phyloP scores from a whole-genome alignment of 176 grass and related monocot genomes.

The Eragrostis curvula region DNA sequence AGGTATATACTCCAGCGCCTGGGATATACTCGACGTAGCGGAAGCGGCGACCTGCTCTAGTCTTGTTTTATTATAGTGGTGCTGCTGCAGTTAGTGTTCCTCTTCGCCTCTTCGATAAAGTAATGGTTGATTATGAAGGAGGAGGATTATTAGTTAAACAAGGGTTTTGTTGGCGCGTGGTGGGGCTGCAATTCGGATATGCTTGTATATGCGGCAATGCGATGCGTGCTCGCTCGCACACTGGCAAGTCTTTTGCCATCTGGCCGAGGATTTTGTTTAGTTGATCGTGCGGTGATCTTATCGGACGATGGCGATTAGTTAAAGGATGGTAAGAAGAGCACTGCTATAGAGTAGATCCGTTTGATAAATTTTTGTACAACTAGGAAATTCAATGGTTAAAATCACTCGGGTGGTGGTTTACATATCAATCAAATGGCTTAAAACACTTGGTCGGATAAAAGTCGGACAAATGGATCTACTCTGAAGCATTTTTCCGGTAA shows the following conservation, averaged over 20 bases:
- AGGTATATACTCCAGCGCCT: too few species aligned
- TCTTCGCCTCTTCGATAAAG: not conserved
- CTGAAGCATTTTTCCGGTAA: too few species aligned
- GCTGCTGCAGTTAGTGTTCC: not conserved
- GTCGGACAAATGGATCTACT: too few species aligned
- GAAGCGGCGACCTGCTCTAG: too few species aligned
- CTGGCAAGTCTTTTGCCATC: not conserved
- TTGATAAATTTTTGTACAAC: too few species aligned
- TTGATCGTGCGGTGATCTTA: not conserved
- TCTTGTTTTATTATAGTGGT: conserved; percentile 27
- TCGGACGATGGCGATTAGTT: not conserved
- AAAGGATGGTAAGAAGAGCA: not conserved
- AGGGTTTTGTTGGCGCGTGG: not conserved
- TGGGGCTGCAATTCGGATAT: conserved; percentile 7
- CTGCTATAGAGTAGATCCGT: too few species aligned
- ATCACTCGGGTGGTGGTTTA: too few species aligned
- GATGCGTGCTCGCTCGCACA: not conserved
- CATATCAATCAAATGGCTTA: too few species aligned
- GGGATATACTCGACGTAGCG: too few species aligned
- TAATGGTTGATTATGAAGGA: conserved; percentile 19
- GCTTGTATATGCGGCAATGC: conserved; percentile 14
- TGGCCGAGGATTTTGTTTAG: not conserved
- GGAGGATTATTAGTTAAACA: conserved; percentile 16
- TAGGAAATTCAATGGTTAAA: too few species aligned
- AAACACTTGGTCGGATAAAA: too few species aligned